Evolutionary conservation across 257 asterid genomes (phyloP).

Genomic region (Solanum microdontum): DNA sequence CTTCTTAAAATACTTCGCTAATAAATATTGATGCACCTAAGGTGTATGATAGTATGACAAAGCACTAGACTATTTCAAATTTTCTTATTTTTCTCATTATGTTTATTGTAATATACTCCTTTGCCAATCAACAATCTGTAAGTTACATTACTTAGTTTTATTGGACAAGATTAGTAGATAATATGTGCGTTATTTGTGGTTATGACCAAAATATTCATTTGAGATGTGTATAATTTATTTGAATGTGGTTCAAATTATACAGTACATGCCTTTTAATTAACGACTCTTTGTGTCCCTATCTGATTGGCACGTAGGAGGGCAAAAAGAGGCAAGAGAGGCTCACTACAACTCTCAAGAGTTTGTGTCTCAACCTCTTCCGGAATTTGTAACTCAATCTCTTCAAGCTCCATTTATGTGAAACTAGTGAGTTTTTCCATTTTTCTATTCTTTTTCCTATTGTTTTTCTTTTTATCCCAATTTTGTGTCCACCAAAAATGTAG

Average conservation of each 20-base stretch:
- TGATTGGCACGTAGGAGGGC: too few relatives aligned
- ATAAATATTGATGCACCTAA: neutral
- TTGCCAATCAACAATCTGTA: neutral
- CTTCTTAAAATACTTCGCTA: neutral
- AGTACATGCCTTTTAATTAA: too few relatives aligned
- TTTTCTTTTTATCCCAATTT: too few relatives aligned
- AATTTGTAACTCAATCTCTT: too few relatives aligned
- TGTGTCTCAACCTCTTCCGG: too few relatives aligned
- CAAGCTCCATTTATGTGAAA: too few relatives aligned
- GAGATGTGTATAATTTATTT: neutral
- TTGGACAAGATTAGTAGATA: neutral
- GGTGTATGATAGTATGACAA: neutral
- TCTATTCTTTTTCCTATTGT: too few relatives aligned
- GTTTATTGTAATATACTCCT: neutral
- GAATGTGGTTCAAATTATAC: neutral
- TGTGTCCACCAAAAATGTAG: neutral
- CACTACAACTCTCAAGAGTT: too few relatives aligned
- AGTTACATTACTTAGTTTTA: neutral
- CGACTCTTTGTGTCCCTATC: too few relatives aligned
- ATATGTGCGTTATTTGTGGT: neutral
- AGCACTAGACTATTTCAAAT: too few relatives aligned
- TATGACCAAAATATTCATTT: neutral
- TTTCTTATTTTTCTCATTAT: neutral
- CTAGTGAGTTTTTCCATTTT: too few relatives aligned
- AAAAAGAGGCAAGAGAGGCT: too few relatives aligned